Percentiles rank a stretch among this genome's conserved stretches.
These are phyloP conservation scores for Ammopiptanthus mongolicus DNA, from an alignment of 306 rosid genomes.

Conservation along the genomic window DNA sequence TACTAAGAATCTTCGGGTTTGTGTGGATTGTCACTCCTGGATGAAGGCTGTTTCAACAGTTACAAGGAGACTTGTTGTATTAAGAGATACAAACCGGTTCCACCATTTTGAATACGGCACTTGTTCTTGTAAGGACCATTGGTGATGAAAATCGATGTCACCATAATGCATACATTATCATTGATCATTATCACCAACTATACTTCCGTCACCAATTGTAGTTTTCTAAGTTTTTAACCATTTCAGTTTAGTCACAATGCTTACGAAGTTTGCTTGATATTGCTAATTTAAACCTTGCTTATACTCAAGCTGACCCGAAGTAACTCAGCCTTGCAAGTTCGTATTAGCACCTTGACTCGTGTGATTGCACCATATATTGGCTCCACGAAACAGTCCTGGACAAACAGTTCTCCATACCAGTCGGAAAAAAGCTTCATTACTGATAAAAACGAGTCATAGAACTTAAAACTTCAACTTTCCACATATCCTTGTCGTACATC, in stretches of 20 bases:
- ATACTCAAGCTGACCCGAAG: not conserved
- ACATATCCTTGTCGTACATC: not conserved
- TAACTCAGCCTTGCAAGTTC: not conserved
- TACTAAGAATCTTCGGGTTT: slow-evolving; percentile 53
- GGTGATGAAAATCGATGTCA: slow-evolving; percentile 36
- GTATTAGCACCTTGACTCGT: not conserved
- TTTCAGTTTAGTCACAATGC: not conserved
- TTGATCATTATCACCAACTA: not conserved
- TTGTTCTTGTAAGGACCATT: slow-evolving; percentile 61
- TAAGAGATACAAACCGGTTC: slow-evolving; percentile 59
- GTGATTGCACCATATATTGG: not conserved
- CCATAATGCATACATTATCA: not conserved
- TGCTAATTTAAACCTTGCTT: not conserved
- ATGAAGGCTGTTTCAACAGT: slow-evolving; percentile 48
- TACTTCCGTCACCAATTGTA: not conserved
- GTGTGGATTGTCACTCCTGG: slow-evolving; percentile 61
- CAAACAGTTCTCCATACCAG: not conserved
- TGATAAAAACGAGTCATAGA: not conserved
- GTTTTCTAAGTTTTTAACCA: not conserved
- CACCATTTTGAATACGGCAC: slow-evolving; percentile 52
- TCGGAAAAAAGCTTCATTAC: not conserved
- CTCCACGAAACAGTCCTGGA: not conserved
- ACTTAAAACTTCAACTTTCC: not conserved
- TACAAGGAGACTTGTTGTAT: slow-evolving; percentile 37
- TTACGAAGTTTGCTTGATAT: not conserved